Percentiles rank a stretch among this genome's conserved stretches.
phyloP scores from a whole-genome alignment of 176 grass and related monocot genomes.

The Carex parvula region DNA sequence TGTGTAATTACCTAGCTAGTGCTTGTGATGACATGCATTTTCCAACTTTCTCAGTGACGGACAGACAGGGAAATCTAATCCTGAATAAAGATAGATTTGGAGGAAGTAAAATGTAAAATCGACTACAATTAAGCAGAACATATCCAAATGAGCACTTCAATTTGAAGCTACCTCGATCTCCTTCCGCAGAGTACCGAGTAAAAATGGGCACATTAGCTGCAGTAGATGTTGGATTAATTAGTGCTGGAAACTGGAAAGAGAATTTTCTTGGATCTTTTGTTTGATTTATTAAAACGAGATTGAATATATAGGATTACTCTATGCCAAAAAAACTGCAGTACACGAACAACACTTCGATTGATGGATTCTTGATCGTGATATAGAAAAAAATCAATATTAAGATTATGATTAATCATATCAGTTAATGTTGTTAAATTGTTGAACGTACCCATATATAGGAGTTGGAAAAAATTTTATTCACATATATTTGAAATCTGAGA shows the following conservation, averaged over 20 bases:
- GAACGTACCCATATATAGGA: too few species aligned
- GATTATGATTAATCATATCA: not conserved
- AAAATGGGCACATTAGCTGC: not conserved
- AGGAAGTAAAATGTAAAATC: not conserved
- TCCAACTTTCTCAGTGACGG: slow-evolving; percentile 20
- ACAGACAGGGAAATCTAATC: slow-evolving; percentile 10
- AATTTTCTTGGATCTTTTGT: not conserved
- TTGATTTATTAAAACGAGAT: not conserved
- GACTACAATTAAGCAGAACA: not conserved
- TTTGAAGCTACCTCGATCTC: not conserved
- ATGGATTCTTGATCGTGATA: not conserved
- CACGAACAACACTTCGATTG: not conserved
- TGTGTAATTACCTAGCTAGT: slow-evolving; percentile 3
- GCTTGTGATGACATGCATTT: slow-evolving; percentile 13
- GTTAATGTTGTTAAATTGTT: not conserved
- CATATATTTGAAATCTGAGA: not conserved
- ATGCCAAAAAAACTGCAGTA: not conserved
- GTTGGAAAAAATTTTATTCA: not conserved
- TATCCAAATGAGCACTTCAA: not conserved
- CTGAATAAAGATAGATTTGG: not conserved
- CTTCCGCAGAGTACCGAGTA: not conserved
- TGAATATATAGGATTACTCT: not conserved
- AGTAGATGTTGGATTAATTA: not conserved
- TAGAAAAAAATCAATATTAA: not conserved
- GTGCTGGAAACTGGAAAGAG: not conserved